Base-by-base conservation (phyloP, 108 stramenopile genomes). In the Cyclotella baltica region DNA sequence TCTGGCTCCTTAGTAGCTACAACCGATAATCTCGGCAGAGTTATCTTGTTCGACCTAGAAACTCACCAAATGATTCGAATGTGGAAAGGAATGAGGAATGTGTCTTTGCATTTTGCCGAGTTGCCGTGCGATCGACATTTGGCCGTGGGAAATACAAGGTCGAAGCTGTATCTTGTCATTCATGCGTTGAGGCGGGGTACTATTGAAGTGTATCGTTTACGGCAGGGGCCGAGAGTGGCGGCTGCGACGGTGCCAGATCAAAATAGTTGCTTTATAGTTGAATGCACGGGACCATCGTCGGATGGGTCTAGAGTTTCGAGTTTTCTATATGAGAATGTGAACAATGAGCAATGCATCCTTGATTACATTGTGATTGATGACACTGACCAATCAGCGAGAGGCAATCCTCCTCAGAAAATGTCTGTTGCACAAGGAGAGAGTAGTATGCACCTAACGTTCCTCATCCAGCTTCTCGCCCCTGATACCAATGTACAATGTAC, bases 11-110 rank as follows among this genome's bases (percentile, higher is more conserved):
- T 90, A 33, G 88, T 87, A 18, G 90, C 90, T 1, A 78, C 87
- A 4, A 76, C 89, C 22, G 94, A 95, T 68, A 90, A 83, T 56
- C 77, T 95, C 20, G 94, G 94, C 16, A 63, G 94, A 62, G 88
- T 95, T 4, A 72, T 85, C 13, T 48, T 95, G 73, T 74, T 95
- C 53, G 92, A 95, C 71, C 78, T 95, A 36, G 72, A 78, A 43
- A 92, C 89, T 27, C 91, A 92, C 40, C 90, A 93, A 82, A 66
- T 88, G 11, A 78, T 95, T 16, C 67, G 94, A 63, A 90, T 92
- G 88, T 92, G 89, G 85, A 95, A 95, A 61, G 94, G 94, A n/a
- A 87, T 89, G 72, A 86, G 94, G 29, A 88, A 91, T 38, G 90
- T 91, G 2, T 51, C 83, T 25, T 93, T 90, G 40, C 52, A 76